phyloP scores from a whole-genome alignment of 495 filamentous ascomycete species.

The Entonaema liquescens region DNA sequence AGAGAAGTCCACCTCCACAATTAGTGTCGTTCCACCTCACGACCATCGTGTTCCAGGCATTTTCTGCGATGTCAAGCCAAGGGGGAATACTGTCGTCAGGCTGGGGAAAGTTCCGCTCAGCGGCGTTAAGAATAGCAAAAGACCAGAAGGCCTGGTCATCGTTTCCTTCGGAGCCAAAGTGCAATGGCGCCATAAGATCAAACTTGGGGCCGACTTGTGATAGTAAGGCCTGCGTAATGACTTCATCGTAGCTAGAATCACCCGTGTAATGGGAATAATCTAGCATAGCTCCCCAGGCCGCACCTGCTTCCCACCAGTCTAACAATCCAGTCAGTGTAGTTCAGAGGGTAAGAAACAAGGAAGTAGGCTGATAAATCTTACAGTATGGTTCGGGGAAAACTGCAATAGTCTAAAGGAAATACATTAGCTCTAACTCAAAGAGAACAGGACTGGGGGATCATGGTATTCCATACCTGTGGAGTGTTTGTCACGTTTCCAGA shows the following conservation, averaged over 20 bases:
- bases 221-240: constrained; percentile 71
- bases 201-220: constrained; percentile 68
- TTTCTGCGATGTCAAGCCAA: constrained; percentile 67
- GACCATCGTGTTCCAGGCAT: constrained; percentile 56
- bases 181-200: constrained; percentile 64
- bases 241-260: constrained; percentile 75
- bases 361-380: constrained; percentile 45
- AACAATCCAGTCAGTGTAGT: constrained; percentile 50
- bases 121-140: constrained; percentile 74
- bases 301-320: constrained; percentile 84
- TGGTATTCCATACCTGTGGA: constrained; percentile 51
- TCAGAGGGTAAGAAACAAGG: background rate
- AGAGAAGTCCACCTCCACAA: constrained; percentile 77
- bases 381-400: constrained; percentile 75
- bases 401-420: constrained; percentile 53
- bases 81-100: constrained; percentile 60
- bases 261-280: constrained; percentile 88
- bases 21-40: constrained; percentile 72
- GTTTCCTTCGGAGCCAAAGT: constrained; percentile 65
- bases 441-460: constrained; percentile 25
- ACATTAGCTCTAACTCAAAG: constrained; percentile 32
- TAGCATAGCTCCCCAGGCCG: constrained; percentile 75
- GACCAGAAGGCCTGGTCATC: constrained; percentile 87
- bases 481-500: constrained; percentile 69
- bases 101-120: constrained; percentile 77